Percentiles rank a stretch among this genome's conserved stretches.
Evolutionary conservation across 371 early-diverging fungal species (phyloP).

Genomic region (Synchytrium microbalum): DNA sequence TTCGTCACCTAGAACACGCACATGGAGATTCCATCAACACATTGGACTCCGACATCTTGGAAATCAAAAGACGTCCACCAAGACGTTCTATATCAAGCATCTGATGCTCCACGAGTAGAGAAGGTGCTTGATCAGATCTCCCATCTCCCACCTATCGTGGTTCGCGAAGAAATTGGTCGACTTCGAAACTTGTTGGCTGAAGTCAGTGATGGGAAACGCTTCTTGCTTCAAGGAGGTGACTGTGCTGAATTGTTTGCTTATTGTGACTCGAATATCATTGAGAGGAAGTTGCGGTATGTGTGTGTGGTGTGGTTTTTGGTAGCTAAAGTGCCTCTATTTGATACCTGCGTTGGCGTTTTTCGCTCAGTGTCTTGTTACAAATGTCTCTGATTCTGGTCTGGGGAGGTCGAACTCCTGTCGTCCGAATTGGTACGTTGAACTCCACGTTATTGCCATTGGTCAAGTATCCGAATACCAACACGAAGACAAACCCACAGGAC

Average conservation of each 20-base stretch:
- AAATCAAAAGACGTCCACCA: constrained; percentile 76
- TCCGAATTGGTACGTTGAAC: no score
- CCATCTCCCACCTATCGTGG: constrained; percentile 85
- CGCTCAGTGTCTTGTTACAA: constrained; percentile 90
- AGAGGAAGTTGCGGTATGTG: no score
- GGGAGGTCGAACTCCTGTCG: constrained; percentile 87
- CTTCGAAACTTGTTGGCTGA: constrained; percentile 76
- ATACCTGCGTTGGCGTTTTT: no score
- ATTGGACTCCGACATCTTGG: constrained; percentile 81
- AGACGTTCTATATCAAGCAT: constrained; percentile 81
- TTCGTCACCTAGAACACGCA: no score
- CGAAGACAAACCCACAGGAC: no score
- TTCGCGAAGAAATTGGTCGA: constrained; percentile 77
- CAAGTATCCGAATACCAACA: no score
- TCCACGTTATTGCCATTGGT: no score
- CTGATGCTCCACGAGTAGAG: constrained; percentile 45
- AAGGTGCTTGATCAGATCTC: constrained; percentile 67
- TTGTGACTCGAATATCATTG: constrained; percentile 66
- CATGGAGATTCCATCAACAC: no score
- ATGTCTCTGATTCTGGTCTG: constrained; percentile 92
- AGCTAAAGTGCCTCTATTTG: no score
- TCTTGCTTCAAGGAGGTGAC: constrained; percentile 94
- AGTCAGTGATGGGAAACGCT: constrained; percentile 83
- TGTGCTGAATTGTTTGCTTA: constrained; percentile 97
- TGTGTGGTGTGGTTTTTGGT: no score